Evolutionary conservation across 768 basidiomycete genomes (phyloP).

Genomic region (Amanita jacksonii): DNA sequence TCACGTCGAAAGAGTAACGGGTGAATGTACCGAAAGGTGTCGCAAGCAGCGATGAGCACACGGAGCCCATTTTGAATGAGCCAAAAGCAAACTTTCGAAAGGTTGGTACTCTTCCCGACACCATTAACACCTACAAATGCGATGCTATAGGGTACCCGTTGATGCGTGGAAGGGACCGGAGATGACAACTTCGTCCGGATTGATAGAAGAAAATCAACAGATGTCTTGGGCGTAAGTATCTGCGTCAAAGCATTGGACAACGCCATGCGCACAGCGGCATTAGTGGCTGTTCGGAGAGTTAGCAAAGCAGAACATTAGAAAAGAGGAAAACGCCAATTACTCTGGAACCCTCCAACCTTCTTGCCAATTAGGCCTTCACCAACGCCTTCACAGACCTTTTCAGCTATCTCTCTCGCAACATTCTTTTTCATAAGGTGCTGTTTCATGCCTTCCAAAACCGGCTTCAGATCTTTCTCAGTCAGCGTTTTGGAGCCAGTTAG

Average conservation of each 20-base stretch:
- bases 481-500: conserved; percentile 81
- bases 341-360: conserved; percentile 84
- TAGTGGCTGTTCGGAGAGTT: conserved; percentile 49
- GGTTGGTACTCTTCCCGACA: conserved; percentile 96
- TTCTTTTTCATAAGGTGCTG: conserved; percentile 99
- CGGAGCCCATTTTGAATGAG: conserved; percentile 89
- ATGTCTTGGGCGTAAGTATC: conserved; percentile 93
- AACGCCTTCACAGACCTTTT: conserved; percentile 93
- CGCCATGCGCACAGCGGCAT: conserved; percentile 72
- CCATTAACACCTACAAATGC: conserved; percentile 98
- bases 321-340: conserved; percentile 27
- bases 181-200: conserved; percentile 83
- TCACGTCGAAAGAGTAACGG: neutral
- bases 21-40: conserved; percentile 67
- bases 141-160: conserved; percentile 82
- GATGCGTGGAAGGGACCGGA: conserved; percentile 62
- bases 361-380: conserved; percentile 83
- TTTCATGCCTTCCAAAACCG: conserved; percentile 90
- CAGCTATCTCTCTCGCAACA: conserved; percentile 91
- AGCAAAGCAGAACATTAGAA: conserved; percentile 9
- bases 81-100: conserved; percentile 99
- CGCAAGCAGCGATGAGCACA: conserved; percentile 96
- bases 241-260: conserved; percentile 83
- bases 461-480: conserved; percentile 74
- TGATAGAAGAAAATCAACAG: conserved; percentile 90